phyloP scores from a whole-genome alignment of 2,329 filamentous ascomycete genomes.

The Apiospora malaysiana region DNA sequence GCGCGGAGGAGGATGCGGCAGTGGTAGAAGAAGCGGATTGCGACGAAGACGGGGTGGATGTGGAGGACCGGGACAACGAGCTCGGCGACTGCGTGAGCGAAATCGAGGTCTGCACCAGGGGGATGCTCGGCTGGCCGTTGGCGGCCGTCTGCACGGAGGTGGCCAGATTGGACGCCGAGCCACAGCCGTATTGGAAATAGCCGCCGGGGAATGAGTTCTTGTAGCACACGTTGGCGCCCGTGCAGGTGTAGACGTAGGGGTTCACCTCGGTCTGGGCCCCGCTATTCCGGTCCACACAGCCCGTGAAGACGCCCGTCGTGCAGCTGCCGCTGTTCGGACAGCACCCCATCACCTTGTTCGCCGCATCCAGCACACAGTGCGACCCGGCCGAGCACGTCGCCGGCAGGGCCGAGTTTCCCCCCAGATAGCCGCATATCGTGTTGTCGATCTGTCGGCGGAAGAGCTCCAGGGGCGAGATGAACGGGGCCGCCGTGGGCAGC shows the following conservation, averaged over 20 bases:
- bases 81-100: constrained; percentile 47
- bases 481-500: constrained; percentile 48
- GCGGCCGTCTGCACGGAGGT: constrained; percentile 56
- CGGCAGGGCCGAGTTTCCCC: constrained; percentile 55
- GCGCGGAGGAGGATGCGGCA: constrained; percentile 26
- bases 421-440: constrained; percentile 64
- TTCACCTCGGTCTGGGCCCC: constrained; percentile 56
- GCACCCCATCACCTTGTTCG: constrained; percentile 58
- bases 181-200: constrained; percentile 63
- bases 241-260: constrained; percentile 63
- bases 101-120: constrained; percentile 47
- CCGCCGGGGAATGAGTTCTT: constrained; percentile 61
- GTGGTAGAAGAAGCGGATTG: constrained; percentile 28
- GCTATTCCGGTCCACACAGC: constrained; percentile 60
- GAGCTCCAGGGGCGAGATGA: constrained; percentile 41
- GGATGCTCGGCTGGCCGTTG: constrained; percentile 43
- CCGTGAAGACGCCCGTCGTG: constrained; percentile 61
- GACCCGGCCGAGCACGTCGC: constrained; percentile 64
- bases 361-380: constrained; percentile 61
- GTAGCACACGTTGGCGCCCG: constrained; percentile 58
- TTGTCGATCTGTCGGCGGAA: constrained; percentile 51
- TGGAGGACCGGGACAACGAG: constrained; percentile 44
- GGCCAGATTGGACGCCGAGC: constrained; percentile 53
- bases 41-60: constrained; percentile 31
- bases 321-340: constrained; percentile 60